phyloP scores from a whole-genome alignment of 768 basidiomycete species.

The Hemileccinum rubropunctum region DNA sequence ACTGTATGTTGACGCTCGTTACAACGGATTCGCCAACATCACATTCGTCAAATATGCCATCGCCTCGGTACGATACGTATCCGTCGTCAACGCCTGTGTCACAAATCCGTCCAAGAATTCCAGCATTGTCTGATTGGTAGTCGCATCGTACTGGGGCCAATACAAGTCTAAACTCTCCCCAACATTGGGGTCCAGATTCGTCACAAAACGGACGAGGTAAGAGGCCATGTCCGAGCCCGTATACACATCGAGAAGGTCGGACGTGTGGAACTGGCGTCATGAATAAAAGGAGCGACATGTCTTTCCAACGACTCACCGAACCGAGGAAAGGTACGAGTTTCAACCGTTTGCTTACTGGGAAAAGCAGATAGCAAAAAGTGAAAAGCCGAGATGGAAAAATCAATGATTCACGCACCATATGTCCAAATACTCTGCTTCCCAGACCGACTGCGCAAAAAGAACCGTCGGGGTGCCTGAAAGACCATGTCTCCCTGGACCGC shows the following conservation, averaged over 20 bases:
- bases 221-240: conserved; percentile 41
- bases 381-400: too few relatives aligned
- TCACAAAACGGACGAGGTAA: conserved; percentile 25
- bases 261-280: conserved; percentile 16
- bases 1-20: not conserved
- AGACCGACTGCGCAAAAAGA: conserved; percentile 40
- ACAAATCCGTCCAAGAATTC: conserved; percentile 12
- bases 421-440: conserved; percentile 42
- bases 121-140: too few relatives aligned
- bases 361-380: too few relatives aligned
- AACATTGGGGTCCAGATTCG: too few relatives aligned
- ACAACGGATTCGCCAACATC: conserved; percentile 9
- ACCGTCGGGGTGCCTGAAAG: conserved; percentile 49
- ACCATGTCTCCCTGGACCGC: conserved; percentile 49
- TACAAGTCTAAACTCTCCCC: too few relatives aligned
- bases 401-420: conserved; percentile 11
- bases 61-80: too few relatives aligned
- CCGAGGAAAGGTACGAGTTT: too few relatives aligned
- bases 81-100: conserved; percentile 9
- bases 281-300: too few relatives aligned
- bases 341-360: too few relatives aligned
- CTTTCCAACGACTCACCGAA: too few relatives aligned
- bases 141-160: too few relatives aligned
- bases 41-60: too few relatives aligned
- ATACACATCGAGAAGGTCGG: conserved; percentile 43